Evolutionary conservation across 2,329 filamentous ascomycete genomes (phyloP).

Genomic region (Curvularia hawaiiensis): DNA sequence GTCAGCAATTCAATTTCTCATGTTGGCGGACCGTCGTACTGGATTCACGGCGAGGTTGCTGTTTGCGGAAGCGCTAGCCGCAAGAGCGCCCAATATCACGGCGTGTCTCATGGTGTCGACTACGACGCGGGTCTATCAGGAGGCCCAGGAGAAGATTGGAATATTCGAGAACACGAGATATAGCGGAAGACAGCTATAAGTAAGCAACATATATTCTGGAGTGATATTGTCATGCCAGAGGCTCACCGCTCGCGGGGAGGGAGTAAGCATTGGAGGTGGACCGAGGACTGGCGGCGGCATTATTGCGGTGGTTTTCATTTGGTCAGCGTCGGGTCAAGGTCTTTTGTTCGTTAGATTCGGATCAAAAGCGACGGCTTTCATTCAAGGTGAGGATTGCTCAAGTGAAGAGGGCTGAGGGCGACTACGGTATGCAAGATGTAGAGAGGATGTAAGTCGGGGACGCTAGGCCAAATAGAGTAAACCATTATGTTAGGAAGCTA

Average conservation of each 20-base stretch:
- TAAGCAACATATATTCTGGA: background rate
- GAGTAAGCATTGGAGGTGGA: background rate
- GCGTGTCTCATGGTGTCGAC: background rate
- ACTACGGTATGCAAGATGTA: background rate
- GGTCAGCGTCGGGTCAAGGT: background rate
- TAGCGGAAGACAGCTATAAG: background rate
- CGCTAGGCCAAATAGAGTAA: background rate
- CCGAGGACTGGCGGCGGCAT: background rate
- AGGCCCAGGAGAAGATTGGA: background rate
- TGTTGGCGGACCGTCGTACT: background rate
- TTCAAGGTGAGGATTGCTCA: background rate
- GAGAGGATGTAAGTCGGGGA: background rate
- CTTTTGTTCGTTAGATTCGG: background rate
- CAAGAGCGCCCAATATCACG: background rate
- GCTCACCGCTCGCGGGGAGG: background rate
- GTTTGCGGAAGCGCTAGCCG: background rate
- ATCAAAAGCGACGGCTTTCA: background rate
- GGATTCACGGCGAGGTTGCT: background rate
- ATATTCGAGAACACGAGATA: background rate
- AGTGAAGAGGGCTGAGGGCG: background rate
- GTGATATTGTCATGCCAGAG: background rate
- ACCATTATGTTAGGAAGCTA: background rate
- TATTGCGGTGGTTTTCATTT: background rate
- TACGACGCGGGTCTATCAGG: background rate
- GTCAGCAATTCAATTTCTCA: background rate